Percentiles rank a stretch among this genome's conserved stretches.
These are phyloP conservation scores for Starmerella floris DNA, from an alignment of 805 yeast species.

Conservation along the genomic window DNA sequence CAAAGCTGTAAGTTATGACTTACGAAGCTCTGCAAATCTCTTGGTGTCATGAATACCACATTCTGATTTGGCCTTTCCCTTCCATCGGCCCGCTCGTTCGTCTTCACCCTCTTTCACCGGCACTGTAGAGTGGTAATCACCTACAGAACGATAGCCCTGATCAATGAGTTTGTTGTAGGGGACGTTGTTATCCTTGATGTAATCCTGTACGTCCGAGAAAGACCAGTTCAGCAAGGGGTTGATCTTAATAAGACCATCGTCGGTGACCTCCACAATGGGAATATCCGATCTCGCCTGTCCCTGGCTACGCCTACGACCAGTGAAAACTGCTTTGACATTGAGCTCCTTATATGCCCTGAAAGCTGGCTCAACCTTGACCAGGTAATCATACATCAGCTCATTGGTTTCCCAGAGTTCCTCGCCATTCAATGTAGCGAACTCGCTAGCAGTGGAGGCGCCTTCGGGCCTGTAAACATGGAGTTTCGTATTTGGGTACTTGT, in stretches of 20 bases:
- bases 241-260: constrained; percentile 63
- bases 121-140: constrained; percentile 88
- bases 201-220: constrained; percentile 54
- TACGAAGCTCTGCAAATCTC: constrained; percentile 48
- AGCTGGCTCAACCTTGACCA: constrained; percentile 87
- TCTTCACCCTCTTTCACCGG: constrained; percentile 89
- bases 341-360: constrained; percentile 68
- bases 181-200: constrained; percentile 56
- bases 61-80: constrained; percentile 81
- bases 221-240: constrained; percentile 82
- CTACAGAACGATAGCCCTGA: constrained; percentile 78
- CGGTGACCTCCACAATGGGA: constrained; percentile 57
- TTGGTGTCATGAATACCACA: constrained; percentile 86
- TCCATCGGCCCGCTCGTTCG: constrained; percentile 96
- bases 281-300: constrained; percentile 69
- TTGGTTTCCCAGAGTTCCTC: constrained; percentile 70
- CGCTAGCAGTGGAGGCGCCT: constrained; percentile 41
- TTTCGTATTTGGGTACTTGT: constrained; percentile 40
- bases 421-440: constrained; percentile 58
- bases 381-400: constrained; percentile 67
- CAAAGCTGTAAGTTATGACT: too few species aligned
- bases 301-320: constrained; percentile 82
- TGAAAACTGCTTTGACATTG: constrained; percentile 68
- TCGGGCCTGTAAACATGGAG: constrained; percentile 58
- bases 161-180: constrained; percentile 79